Base-by-base conservation (phyloP, 768 basidiomycete genomes). In the Solioccasus polychromus region DNA sequence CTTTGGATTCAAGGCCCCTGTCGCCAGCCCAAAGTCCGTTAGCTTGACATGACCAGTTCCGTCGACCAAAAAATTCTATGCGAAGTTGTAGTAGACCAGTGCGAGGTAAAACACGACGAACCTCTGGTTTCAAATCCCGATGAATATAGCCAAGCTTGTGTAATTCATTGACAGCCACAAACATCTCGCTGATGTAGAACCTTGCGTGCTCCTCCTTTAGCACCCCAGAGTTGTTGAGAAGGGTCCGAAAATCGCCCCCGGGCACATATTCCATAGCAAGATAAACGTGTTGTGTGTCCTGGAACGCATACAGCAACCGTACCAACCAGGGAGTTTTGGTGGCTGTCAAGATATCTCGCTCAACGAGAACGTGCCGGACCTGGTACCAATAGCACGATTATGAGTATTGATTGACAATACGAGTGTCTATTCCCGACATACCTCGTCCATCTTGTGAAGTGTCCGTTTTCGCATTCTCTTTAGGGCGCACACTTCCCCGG, bases 181-280 rank as follows among this genome's bases (percentile, higher is more conserved):
- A 97, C 96, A 99, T 99, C 70, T 99, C 95, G 49, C 87, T 82
- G 59, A 97, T 95, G 67, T 99, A 99, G 64, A 94, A 98, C 44
- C 87, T 77, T 2, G 96, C 95, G 58, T 97, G 92, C 59, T 97
- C 92, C 63, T 98, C 94, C 64, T 97, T 95, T 47, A 99, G 76
- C 2, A 98, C 92, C 24, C 96, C 96, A 1, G 94, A 93, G 64
- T 97, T 99, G 70, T 97, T 99, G 30, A 99, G 77, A 30, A 99
- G 78, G 0, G 96, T 99, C 15, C 96, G 81, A 73, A 99, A 99
- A 63, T 99, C 96, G 39, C 96, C 96, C 18, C 96, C 96, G 1
- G 94, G 93, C 15, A 98, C 94, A 63, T 96, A 98, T 74, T 98
- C 94, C 95, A 98, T 98, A 2, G 95, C 95, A 36, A 98, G 85